Conservation (phyloP, 495 filamentous ascomycete species). For the Lepraria neglecta region DNA sequence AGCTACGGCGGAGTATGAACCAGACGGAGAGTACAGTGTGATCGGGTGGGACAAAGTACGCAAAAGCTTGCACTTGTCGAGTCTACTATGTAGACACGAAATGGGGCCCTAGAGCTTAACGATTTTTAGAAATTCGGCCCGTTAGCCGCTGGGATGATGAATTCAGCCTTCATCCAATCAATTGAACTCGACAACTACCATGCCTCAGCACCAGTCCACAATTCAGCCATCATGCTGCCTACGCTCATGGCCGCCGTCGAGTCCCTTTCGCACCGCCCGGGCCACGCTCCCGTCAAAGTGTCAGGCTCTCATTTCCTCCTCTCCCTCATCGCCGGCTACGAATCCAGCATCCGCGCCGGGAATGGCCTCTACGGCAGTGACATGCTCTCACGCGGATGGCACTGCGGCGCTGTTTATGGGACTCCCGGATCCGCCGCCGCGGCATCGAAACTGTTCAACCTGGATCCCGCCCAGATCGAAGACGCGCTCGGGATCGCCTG, state of each 20-base stretch:
- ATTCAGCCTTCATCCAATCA: conserved; percentile 22
- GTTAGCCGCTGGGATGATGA: conserved; percentile 24
- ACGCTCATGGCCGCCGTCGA: conserved; percentile 10
- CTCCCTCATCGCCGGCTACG: conserved; percentile 36
- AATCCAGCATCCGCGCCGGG: conserved; percentile 39
- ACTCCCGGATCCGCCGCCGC: conserved; percentile 37
- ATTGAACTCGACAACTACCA: conserved; percentile 30
- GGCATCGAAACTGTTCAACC: conserved; percentile 35
- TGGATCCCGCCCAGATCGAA: conserved; percentile 33
- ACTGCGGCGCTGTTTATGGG: conserved; percentile 43
- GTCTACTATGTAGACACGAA: background rate
- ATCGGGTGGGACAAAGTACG: conserved; percentile 32
- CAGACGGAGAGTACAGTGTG: conserved; percentile 31
- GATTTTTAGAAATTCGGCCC: conserved; percentile 21
- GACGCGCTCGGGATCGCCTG: conserved; percentile 40
- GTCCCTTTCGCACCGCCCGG: background rate
- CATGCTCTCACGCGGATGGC: conserved; percentile 40
- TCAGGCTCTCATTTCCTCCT: conserved; percentile 32
- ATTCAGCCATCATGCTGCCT: conserved; percentile 18
- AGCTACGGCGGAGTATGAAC: conserved; percentile 34
- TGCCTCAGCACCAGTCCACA: conserved; percentile 35
- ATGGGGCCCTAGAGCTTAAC: background rate
- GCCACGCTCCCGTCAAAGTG: background rate
- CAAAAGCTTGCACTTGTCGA: background rate
- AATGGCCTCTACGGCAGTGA: conserved; percentile 36